Percentiles rank a stretch among this genome's conserved stretches.
Evolutionary conservation across 2,329 filamentous ascomycete species (phyloP).

Genomic region (Alternaria triticimaculans): DNA sequence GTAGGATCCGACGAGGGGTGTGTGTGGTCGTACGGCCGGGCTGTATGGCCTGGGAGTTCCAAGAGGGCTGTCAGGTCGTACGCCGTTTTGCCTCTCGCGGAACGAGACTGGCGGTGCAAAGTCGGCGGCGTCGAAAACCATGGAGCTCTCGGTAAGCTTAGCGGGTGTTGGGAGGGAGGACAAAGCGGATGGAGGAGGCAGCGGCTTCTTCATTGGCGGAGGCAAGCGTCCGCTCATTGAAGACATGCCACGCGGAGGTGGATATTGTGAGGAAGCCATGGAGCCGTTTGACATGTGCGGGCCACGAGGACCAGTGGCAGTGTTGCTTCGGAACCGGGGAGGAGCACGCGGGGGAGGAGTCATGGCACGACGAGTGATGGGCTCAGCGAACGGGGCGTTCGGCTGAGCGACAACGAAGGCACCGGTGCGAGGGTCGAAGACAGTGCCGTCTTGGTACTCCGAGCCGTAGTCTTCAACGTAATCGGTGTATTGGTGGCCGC

Average conservation of each 20-base stretch:
- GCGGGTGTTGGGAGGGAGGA: slow-evolving; percentile 82
- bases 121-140: slow-evolving; percentile 74
- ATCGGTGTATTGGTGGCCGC: slow-evolving; percentile 48
- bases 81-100: slow-evolving; percentile 72
- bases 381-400: slow-evolving; percentile 75
- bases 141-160: slow-evolving; percentile 79
- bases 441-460: slow-evolving; percentile 68
- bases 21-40: slow-evolving; percentile 73
- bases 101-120: slow-evolving; percentile 78
- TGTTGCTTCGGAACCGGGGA: slow-evolving; percentile 58
- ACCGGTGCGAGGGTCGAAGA: slow-evolving; percentile 64
- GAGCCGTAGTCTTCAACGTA: slow-evolving; percentile 81
- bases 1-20: slow-evolving; percentile 81
- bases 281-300: slow-evolving; percentile 58
- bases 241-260: slow-evolving; percentile 50
- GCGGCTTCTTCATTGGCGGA: slow-evolving; percentile 59
- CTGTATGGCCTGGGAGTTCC: slow-evolving; percentile 72
- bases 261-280: slow-evolving; percentile 54
- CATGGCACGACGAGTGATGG: slow-evolving; percentile 89
- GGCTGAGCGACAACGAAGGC: slow-evolving; percentile 64
- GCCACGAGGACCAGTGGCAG: slow-evolving; percentile 29
- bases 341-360: slow-evolving; percentile 82
- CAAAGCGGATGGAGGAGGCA: slow-evolving; percentile 77
- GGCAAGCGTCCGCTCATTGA: slow-evolving; percentile 49
- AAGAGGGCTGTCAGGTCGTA: slow-evolving; percentile 64